A percentile compares a stretch with the other conserved stretches of the same genome.
These are phyloP conservation scores for Cercospora sesami DNA, from an alignment of 2,329 filamentous ascomycete genomes.

Conservation along the genomic window DNA sequence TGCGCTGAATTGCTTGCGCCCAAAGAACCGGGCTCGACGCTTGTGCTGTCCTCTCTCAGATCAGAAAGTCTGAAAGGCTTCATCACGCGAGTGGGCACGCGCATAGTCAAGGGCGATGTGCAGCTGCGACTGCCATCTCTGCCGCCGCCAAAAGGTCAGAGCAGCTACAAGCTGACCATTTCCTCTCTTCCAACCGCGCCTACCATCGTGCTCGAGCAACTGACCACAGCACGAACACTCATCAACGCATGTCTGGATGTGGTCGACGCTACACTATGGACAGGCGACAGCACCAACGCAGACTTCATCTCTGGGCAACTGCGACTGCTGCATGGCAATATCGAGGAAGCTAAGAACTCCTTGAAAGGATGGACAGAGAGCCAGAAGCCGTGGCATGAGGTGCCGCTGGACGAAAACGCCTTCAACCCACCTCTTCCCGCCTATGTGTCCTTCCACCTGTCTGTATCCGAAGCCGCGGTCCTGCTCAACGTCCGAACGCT, in stretches of 20 bases:
- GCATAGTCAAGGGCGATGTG: constrained; percentile 83
- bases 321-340: constrained; percentile 60
- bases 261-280: constrained; percentile 73
- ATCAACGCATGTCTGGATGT: constrained; percentile 83
- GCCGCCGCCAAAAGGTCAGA: constrained; percentile 53
- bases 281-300: constrained; percentile 62
- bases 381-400: constrained; percentile 57
- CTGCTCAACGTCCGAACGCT: constrained; percentile 66
- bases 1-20: constrained; percentile 85
- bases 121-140: constrained; percentile 74
- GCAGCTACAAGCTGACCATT: constrained; percentile 54
- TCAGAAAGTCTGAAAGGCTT: constrained; percentile 91
- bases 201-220: constrained; percentile 64
- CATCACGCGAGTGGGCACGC: constrained; percentile 85
- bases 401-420: constrained; percentile 54
- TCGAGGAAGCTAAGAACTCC: constrained; percentile 60
- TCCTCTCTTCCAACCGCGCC: constrained; percentile 56
- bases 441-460: constrained; percentile 70
- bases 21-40: constrained; percentile 78
- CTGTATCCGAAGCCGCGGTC: constrained; percentile 57
- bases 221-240: constrained; percentile 70
- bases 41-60: constrained; percentile 82
- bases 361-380: constrained; percentile 57
- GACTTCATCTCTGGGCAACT: constrained; percentile 61
- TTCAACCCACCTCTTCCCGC: constrained; percentile 65